Evolutionary conservation across 805 yeast genomes (phyloP).

Genomic region (Scheffersomyces lignosus): DNA sequence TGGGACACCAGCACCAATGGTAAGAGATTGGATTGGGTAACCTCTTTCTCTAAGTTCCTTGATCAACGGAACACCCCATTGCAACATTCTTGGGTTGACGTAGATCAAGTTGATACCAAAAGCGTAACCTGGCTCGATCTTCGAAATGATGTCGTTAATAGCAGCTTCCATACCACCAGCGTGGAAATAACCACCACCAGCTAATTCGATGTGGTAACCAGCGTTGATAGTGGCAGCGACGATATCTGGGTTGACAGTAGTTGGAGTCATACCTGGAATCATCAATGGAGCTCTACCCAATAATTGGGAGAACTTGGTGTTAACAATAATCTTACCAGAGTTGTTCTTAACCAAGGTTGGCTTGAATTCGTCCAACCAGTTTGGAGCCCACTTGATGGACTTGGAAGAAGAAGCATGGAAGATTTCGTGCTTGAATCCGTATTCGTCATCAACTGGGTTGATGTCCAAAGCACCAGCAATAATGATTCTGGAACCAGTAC

Average conservation of each 20-base stretch:
- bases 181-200: conserved; percentile 97
- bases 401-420: conserved; percentile 63
- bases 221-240: conserved; percentile 93
- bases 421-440: conserved; percentile 93
- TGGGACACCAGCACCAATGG: conserved; percentile 99
- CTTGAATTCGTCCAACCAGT: conserved; percentile 87
- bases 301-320: conserved; percentile 90
- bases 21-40: conserved; percentile 91
- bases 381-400: conserved; percentile 76
- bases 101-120: conserved; percentile 90
- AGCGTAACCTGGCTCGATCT: conserved; percentile 81
- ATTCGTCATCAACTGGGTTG: conserved; percentile 67
- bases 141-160: conserved; percentile 65
- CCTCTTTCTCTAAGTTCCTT: conserved; percentile 86
- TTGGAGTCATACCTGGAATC: conserved; percentile 99
- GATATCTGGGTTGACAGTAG: conserved; percentile 92
- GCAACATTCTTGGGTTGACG: conserved; percentile 96
- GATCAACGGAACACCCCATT: conserved; percentile 98
- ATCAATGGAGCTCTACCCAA: conserved; percentile 93
- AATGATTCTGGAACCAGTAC: conserved; percentile 94
- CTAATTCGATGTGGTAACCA: conserved; percentile 96
- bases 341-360: conserved; percentile 80
- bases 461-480: conserved; percentile 88
- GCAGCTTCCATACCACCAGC: conserved; percentile 73
- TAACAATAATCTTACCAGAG: conserved; percentile 76